phyloP scores from a whole-genome alignment of 768 basidiomycete species.

The Podaxis sp. region DNA sequence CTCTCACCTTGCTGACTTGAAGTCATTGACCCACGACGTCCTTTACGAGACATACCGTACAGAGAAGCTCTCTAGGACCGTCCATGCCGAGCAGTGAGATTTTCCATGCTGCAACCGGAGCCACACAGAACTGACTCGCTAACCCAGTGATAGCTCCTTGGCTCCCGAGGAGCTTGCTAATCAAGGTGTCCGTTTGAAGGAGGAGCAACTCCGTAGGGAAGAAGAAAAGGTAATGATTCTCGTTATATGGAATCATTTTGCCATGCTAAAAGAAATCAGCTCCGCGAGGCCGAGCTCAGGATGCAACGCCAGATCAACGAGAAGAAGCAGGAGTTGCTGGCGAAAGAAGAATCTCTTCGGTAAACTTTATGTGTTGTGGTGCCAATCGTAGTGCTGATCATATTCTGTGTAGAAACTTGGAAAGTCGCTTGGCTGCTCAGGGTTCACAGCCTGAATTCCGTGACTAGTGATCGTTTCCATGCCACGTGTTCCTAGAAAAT shows the following conservation, averaged over 20 bases:
- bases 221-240: conserved; percentile 77
- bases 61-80: conserved; percentile 91
- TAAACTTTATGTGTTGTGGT: conserved; percentile 27
- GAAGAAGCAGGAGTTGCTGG: conserved; percentile 93
- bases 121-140: conserved; percentile 22
- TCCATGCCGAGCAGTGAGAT: conserved; percentile 74
- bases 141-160: conserved; percentile 76
- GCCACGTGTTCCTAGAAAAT: conserved; percentile 1
- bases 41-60: conserved; percentile 97
- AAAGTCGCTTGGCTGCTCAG: conserved; percentile 88
- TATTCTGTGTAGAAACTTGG: conserved; percentile 62
- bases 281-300: conserved; percentile 97
- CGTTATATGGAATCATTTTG: neutral
- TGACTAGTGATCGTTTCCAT: conserved; percentile 41
- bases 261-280: conserved; percentile 35
- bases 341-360: conserved; percentile 94
- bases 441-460: conserved; percentile 80
- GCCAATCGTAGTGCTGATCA: conserved; percentile 11
- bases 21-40: conserved; percentile 90
- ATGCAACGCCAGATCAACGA: conserved; percentile 98
- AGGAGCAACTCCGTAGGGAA: conserved; percentile 95
- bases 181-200: conserved; percentile 96
- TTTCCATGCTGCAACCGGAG: conserved; percentile 11
- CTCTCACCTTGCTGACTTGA: conserved; percentile 93
- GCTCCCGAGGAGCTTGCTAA: conserved; percentile 95